Conservation (phyloP, 2,329 filamentous ascomycete genomes). For the Aspergillaceae sp. region DNA sequence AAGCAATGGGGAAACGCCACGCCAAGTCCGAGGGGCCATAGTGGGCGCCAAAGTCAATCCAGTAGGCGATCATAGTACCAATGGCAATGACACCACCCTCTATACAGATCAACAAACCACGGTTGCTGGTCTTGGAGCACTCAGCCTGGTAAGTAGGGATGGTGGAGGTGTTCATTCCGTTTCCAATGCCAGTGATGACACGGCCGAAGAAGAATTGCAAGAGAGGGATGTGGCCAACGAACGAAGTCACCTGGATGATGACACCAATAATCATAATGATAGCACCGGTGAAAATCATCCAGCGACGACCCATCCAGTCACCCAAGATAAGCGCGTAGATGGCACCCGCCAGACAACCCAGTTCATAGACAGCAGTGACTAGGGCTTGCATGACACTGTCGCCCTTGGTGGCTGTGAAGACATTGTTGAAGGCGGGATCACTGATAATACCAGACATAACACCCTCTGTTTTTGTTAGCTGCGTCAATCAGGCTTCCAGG, state of each 20-base stretch:
- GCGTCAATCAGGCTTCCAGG: not conserved
- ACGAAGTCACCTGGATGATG: slow-evolving; percentile 29
- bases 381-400: slow-evolving; percentile 33
- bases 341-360: slow-evolving; percentile 30
- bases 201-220: slow-evolving; percentile 48
- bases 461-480: slow-evolving; percentile 18
- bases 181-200: slow-evolving; percentile 46
- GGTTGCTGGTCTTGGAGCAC: slow-evolving; percentile 47
- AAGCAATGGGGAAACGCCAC: slow-evolving; percentile 48
- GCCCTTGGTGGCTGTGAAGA: slow-evolving; percentile 26
- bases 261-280: slow-evolving; percentile 41
- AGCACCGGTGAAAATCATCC: slow-evolving; percentile 49
- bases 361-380: slow-evolving; percentile 25
- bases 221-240: slow-evolving; percentile 25
- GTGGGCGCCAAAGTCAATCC: slow-evolving; percentile 42
- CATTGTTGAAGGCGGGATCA: slow-evolving; percentile 22
- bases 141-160: slow-evolving; percentile 49
- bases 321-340: slow-evolving; percentile 29
- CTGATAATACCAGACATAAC: slow-evolving; percentile 34
- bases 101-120: slow-evolving; percentile 54
- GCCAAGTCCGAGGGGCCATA: slow-evolving; percentile 28
- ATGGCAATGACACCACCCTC: slow-evolving; percentile 46
- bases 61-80: slow-evolving; percentile 45
- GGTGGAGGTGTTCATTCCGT: slow-evolving; percentile 49
- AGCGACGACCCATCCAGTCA: slow-evolving; percentile 30